Conservation (phyloP, 192 early-diverging fungal genomes). For the Phycomyces nitens region DNA sequence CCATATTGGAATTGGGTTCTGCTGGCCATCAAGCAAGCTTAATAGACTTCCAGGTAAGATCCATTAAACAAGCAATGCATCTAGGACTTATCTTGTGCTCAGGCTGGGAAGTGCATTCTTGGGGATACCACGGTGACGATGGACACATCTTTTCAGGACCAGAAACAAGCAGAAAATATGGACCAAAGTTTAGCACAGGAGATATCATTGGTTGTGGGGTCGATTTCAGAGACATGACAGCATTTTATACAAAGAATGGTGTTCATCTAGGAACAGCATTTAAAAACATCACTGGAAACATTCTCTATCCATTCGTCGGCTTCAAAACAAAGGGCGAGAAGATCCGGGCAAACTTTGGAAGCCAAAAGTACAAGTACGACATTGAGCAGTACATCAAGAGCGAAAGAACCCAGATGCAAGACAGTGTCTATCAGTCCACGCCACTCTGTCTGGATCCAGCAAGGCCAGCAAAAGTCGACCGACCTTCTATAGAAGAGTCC, state of each 20-base stretch:
- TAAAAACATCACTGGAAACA: constrained; percentile 30
- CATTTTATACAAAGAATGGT: constrained; percentile 95
- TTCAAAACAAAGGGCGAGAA: constrained; percentile 70
- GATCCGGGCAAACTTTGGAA: constrained; percentile 78
- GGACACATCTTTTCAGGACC: constrained; percentile 80
- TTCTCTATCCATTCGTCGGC: constrained; percentile 71
- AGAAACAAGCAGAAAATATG: constrained; percentile 75
- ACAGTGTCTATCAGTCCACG: background rate
- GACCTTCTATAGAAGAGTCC: no score
- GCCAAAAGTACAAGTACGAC: constrained; percentile 63
- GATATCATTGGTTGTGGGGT: constrained; percentile 93
- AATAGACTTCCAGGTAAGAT: constrained; percentile 79
- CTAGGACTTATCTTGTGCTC: constrained; percentile 1
- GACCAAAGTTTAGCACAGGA: constrained; percentile 87
- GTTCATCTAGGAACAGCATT: constrained; percentile 62
- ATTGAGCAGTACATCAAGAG: constrained; percentile 66
- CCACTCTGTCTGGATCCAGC: constrained; percentile 1
- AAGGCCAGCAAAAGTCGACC: no score
- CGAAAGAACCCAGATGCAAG: constrained; percentile 1
- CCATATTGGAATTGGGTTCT: constrained; percentile 92
- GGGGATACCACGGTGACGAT: constrained; percentile 98
- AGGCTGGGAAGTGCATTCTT: constrained; percentile 89
- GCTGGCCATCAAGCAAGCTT: constrained; percentile 44
- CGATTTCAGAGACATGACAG: constrained; percentile 70
- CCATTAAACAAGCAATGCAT: background rate